phyloP scores from a whole-genome alignment of 2,329 filamentous ascomycete species.

The Pezicula rhizophila region DNA sequence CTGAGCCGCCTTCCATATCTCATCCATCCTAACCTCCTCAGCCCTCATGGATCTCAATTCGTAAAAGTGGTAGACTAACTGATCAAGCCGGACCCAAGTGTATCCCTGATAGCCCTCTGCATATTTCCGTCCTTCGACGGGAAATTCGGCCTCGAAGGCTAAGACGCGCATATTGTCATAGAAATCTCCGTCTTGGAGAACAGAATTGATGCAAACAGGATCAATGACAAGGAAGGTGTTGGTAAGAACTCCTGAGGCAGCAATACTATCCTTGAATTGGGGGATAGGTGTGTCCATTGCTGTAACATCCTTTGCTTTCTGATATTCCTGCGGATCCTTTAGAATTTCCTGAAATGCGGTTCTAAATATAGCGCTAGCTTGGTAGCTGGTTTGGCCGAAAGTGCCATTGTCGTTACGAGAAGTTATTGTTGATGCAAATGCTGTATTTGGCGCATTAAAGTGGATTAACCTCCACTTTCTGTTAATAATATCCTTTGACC shows the following conservation, averaged over 20 bases:
- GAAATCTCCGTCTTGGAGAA: neutral
- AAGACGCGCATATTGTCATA: neutral
- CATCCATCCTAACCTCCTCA: conserved; percentile 5
- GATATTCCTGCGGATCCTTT: neutral
- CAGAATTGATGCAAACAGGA: neutral
- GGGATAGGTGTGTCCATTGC: too few relatives aligned
- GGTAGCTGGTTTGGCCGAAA: too few relatives aligned
- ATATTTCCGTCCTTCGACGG: neutral
- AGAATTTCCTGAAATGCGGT: neutral
- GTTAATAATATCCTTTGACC: neutral
- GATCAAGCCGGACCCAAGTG: neutral
- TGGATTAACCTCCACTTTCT: neutral
- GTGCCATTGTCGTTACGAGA: neutral
- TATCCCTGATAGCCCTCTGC: neutral
- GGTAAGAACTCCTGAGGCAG: neutral
- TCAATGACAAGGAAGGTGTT: neutral
- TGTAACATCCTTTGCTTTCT: too few relatives aligned
- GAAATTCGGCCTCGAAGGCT: neutral
- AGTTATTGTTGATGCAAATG: neutral
- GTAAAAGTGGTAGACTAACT: conserved; percentile 7
- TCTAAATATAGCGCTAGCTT: neutral
- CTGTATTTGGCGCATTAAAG: conserved; percentile 18
- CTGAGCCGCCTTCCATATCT: conserved; percentile 6
- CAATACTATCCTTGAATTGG: neutral
- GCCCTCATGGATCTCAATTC: conserved; percentile 1